Conservation (phyloP, 2,329 filamentous ascomycete species). For the Triangularia setosa region DNA sequence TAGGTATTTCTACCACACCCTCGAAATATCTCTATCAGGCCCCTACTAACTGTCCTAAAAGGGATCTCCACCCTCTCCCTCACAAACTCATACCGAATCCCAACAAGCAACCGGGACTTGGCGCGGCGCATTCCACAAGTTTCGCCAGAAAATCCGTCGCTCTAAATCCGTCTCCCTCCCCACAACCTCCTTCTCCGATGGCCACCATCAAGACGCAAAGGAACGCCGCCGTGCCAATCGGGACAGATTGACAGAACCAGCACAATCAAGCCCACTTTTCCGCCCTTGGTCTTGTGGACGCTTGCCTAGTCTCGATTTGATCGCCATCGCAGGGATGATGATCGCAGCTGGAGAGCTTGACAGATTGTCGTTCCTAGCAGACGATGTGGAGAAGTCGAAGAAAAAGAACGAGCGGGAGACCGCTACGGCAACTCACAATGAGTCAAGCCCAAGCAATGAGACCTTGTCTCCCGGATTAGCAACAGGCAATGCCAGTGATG, state of each 20-base stretch:
- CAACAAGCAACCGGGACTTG: neutral
- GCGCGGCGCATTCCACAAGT: neutral
- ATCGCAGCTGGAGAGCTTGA: constrained; percentile 19
- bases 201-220: neutral
- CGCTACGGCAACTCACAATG: neutral
- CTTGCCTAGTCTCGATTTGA: constrained; percentile 4
- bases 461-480: neutral
- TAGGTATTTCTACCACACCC: neutral
- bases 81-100: neutral
- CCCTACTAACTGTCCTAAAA: neutral
- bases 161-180: constrained; percentile 12
- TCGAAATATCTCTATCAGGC: neutral
- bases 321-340: constrained; percentile 21
- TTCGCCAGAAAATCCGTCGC: neutral
- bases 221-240: constrained; percentile 13
- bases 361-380: constrained; percentile 10
- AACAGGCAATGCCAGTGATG: neutral
- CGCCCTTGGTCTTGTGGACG: neutral
- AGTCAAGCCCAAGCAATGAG: neutral
- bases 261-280: neutral
- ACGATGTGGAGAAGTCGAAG: constrained; percentile 1
- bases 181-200: neutral
- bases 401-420: neutral
- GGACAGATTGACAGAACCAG: neutral
- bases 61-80: neutral